Conservation (phyloP, 441 rosid genomes). For the Adansonia madagascariensis region DNA sequence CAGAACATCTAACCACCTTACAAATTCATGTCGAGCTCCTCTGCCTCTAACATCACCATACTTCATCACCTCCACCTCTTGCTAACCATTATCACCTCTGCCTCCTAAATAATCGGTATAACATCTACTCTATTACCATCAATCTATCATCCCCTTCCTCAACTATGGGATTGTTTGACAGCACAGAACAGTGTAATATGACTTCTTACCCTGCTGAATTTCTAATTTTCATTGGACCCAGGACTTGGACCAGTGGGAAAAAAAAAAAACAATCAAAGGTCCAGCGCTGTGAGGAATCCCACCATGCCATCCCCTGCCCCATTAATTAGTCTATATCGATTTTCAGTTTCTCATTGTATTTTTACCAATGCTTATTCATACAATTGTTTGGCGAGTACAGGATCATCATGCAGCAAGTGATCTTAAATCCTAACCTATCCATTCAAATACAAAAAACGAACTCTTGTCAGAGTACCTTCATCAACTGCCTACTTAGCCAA, state of each 20-base stretch:
- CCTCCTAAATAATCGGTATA: background rate
- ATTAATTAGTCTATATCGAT: background rate
- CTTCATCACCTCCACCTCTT: background rate
- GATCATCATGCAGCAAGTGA: background rate
- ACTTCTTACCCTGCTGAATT: background rate
- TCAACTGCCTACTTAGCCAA: conserved; percentile 38
- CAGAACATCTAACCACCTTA: background rate
- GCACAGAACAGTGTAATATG: background rate
- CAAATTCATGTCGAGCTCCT: background rate
- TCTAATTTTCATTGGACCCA: background rate
- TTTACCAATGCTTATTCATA: background rate
- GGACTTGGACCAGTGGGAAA: background rate
- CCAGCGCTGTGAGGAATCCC: background rate
- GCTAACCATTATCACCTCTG: background rate
- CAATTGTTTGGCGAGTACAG: background rate
- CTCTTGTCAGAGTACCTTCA: conserved; percentile 24
- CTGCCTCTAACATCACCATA: conserved; percentile 1
- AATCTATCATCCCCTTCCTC: background rate
- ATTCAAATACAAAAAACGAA: background rate
- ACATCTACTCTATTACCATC: background rate
- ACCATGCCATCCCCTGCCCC: background rate
- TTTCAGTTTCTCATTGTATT: conserved; percentile 4
- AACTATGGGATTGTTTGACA: background rate
- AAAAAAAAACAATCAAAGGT: background rate
- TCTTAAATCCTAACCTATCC: background rate